Percentiles rank a stretch among this genome's conserved stretches.
These are phyloP conservation scores for Stagonosporopsis tanaceti DNA, from an alignment of 2,329 filamentous ascomycete species.

Conservation along the genomic window DNA sequence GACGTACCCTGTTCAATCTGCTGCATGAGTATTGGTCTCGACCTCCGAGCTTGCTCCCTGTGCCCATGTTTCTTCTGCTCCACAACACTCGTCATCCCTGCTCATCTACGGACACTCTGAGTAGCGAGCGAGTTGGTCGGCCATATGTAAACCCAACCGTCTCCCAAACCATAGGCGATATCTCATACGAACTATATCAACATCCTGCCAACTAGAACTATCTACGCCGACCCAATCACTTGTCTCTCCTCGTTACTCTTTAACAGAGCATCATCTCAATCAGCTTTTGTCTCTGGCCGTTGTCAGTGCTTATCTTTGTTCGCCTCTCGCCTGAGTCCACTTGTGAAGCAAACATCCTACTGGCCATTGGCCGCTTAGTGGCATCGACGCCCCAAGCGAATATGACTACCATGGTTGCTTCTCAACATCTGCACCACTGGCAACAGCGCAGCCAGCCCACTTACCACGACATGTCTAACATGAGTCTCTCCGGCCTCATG, in stretches of 20 bases:
- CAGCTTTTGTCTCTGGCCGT: constrained; percentile 36
- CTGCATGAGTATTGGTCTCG: constrained; percentile 43
- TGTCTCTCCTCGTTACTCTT: background rate
- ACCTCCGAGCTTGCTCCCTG: constrained; percentile 41
- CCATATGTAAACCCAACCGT: constrained; percentile 48
- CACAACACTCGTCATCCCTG: constrained; percentile 48
- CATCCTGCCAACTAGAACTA: constrained; percentile 41
- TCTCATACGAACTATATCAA: constrained; percentile 35
- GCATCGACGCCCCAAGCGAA: constrained; percentile 31
- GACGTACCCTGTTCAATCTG: constrained; percentile 42
- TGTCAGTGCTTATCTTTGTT: constrained; percentile 29
- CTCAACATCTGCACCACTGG: constrained; percentile 47
- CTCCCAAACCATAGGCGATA: constrained; percentile 35
- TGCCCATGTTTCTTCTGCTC: constrained; percentile 39
- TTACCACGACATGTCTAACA: constrained; percentile 42
- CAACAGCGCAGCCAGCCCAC: constrained; percentile 42
- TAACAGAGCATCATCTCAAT: constrained; percentile 14
- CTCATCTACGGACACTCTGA: constrained; percentile 39
- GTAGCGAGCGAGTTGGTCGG: constrained; percentile 35
- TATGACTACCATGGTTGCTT: constrained; percentile 50
- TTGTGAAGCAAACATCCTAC: constrained; percentile 30
- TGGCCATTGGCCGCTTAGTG: constrained; percentile 18
- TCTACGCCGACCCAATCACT: constrained; percentile 33
- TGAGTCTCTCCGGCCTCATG: constrained; percentile 41
- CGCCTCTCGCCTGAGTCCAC: constrained; percentile 27